These are phyloP conservation scores for Yamadazyma tumulicola DNA, from an alignment of 805 yeast genomes.

Conservation along the genomic window DNA sequence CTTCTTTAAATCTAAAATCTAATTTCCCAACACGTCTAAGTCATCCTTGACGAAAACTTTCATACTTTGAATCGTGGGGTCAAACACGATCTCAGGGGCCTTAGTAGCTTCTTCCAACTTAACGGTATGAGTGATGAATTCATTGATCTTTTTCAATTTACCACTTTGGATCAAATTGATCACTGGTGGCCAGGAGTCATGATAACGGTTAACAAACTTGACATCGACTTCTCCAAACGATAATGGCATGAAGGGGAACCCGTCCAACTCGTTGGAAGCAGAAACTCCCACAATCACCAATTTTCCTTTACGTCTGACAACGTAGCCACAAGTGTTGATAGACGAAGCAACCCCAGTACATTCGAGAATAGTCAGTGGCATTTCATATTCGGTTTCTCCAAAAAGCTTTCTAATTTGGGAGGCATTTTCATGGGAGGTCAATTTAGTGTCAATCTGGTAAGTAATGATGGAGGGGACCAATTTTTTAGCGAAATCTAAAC, in stretches of 20 bases:
- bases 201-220: conserved; percentile 17
- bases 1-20: too few relatives aligned
- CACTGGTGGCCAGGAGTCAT: conserved; percentile 16
- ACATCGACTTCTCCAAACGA: conserved; percentile 18
- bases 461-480: conserved; percentile 13
- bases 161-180: conserved; percentile 15
- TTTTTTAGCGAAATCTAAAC: conserved; percentile 19
- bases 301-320: conserved; percentile 17
- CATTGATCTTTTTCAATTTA: conserved; percentile 14
- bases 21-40: conserved; percentile 11
- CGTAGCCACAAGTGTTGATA: conserved; percentile 17
- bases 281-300: conserved; percentile 20
- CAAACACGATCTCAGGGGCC: conserved; percentile 17
- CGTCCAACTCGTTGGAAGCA: conserved; percentile 16
- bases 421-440: conserved; percentile 12
- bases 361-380: conserved; percentile 22
- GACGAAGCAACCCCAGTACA: conserved; percentile 21
- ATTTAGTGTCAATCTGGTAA: conserved; percentile 10
- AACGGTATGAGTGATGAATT: conserved; percentile 19
- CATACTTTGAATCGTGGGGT: conserved; percentile 15
- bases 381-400: conserved; percentile 22
- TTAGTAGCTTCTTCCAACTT: conserved; percentile 17
- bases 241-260: conserved; percentile 22
- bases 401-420: conserved; percentile 22
- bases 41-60: conserved; percentile 16